Percentiles rank a stretch among this genome's conserved stretches.
Conservation (phyloP, 1,284 basidiomycete genomes). For the Naganishia albida region DNA sequence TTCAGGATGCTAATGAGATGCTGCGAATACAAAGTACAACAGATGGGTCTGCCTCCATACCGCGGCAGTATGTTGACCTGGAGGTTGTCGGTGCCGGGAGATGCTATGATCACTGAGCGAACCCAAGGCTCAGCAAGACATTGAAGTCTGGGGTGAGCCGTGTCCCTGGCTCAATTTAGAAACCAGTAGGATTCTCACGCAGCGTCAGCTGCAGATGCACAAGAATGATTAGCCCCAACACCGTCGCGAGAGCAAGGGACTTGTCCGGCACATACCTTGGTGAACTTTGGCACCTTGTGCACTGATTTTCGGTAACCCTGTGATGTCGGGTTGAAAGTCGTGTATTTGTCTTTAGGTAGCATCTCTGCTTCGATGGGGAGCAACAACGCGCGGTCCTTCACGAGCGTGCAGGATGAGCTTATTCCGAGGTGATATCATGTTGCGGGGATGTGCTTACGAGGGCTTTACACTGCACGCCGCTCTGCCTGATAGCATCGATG, state of each 20-base stretch:
- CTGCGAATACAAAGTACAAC: no score
- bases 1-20: no score
- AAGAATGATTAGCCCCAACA: constrained; percentile 25
- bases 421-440: neutral
- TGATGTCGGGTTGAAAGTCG: constrained; percentile 73
- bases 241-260: neutral
- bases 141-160: no score
- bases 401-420: neutral
- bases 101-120: no score
- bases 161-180: constrained; percentile 58
- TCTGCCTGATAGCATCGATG: constrained; percentile 79
- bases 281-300: constrained; percentile 95
- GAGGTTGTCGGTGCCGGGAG: no score
- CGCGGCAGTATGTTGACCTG: no score
- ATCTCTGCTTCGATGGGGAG: constrained; percentile 81
- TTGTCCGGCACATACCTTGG: constrained; percentile 64
- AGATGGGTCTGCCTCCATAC: no score
- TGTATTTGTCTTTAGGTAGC: constrained; percentile 84
- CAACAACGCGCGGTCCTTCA: constrained; percentile 66
- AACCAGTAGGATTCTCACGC: constrained; percentile 82
- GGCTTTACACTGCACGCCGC: constrained; percentile 73
- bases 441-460: constrained; percentile 59
- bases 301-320: constrained; percentile 86
- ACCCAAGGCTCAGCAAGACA: no score
- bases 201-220: constrained; percentile 65